Base-by-base conservation (phyloP, 139 green algal genomes). In the Nannochloris sp. region DNA sequence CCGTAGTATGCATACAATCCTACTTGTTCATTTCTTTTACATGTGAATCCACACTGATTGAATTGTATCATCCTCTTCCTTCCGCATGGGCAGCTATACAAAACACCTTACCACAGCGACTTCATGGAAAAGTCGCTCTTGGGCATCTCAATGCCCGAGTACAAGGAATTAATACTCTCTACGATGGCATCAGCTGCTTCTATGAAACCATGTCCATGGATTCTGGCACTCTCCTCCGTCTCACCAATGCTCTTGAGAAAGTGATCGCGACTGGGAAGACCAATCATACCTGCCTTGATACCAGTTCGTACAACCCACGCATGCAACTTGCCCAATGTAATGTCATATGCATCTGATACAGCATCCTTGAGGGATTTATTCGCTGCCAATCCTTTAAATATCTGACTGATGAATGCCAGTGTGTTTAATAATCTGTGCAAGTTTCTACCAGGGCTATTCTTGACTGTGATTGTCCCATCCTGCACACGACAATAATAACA, bases 381-480 rank as follows among this genome's bases (percentile, higher is more conserved):
- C 13, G 64, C 63, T 17, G 49, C 40, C 49, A 88, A 56, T 29
- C 76, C 69, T 45, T 79, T 66, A 37, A 88, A 75, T 13, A 88
- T 73, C 25, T 59, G 17, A 31, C 70, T 59, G 10, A 88, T 81
- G 58, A 88, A 88, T 17, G 59, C 57, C 2, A 88, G 61, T 4
- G 73, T 75, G 25, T 71, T 75, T n/a, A 81, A 17, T 14, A 88
- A 67, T 14, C 82, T 61, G 62, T 84, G 77, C 51, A 88, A 64
- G 64, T 87, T 85, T 49, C 82, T 69, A 4, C 71, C 72, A 23
- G 68, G 48, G 58, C 78, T 86, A 77, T 86, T 86, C 26, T 87
- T 89, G 43, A 71, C 65, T 3, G 65, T 80, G 25, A 79, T 67
- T 13, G 65, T 81, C 17, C 51, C 57, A 25, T 72, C 68, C 75